These are phyloP conservation scores for Lasiosphaeris hirsuta DNA, from an alignment of 495 filamentous ascomycete genomes.

Conservation along the genomic window DNA sequence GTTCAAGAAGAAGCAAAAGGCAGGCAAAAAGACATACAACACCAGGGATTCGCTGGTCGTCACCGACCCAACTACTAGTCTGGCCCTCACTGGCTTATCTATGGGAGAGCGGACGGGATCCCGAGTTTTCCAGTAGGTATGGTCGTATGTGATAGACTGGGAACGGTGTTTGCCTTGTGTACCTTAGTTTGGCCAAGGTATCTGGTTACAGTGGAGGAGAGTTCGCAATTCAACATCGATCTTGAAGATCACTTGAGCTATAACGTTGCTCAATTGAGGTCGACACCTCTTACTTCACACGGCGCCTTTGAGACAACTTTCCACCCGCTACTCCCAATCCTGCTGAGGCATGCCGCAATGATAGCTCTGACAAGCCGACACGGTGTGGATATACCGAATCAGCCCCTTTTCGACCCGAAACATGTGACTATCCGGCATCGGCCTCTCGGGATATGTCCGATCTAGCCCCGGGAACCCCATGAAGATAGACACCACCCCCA, in stretches of 20 bases:
- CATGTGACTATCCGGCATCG: slow-evolving; percentile 47
- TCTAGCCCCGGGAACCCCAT: slow-evolving; percentile 37
- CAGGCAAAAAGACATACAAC: slow-evolving; percentile 40
- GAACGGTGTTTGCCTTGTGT: too few relatives aligned
- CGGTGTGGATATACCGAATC: slow-evolving; percentile 46
- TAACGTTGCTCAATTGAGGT: too few relatives aligned
- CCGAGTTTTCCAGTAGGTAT: slow-evolving; percentile 35
- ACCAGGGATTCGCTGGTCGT: slow-evolving; percentile 38
- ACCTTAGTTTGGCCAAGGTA: too few relatives aligned
- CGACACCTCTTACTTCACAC: too few relatives aligned
- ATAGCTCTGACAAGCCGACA: slow-evolving; percentile 10
- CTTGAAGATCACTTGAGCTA: too few relatives aligned
- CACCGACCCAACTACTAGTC: slow-evolving; percentile 44
- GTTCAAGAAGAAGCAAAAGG: too few relatives aligned
- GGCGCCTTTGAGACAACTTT: too few relatives aligned
- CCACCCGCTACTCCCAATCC: too few relatives aligned
- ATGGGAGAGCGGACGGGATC: slow-evolving; percentile 52
- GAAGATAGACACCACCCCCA: slow-evolving; percentile 44
- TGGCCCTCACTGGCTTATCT: slow-evolving; percentile 35
- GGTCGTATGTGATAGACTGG: too few relatives aligned
- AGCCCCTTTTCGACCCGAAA: slow-evolving; percentile 50
- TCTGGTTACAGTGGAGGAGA: too few relatives aligned
- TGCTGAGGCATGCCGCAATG: too few relatives aligned
- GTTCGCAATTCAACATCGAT: too few relatives aligned
- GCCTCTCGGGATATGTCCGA: background rate